Evolutionary conservation across 140 eudicot species (phyloP).

Genomic region (Oenanthe javanica): DNA sequence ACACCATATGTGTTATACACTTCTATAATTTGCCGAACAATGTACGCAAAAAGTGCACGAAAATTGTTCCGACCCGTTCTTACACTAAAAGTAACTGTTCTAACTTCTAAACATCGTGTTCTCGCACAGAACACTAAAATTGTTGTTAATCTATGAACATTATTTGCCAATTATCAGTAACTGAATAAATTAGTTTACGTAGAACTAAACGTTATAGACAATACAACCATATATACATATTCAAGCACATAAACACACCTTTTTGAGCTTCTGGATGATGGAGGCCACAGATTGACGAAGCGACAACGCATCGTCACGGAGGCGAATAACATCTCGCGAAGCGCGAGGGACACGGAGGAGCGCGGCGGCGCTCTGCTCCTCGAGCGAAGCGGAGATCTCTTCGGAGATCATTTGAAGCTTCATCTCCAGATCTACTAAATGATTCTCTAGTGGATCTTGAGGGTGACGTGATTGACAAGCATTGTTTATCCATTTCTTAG

Average conservation of each 20-base stretch:
- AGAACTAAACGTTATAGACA: not conserved
- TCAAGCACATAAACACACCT: conserved; percentile 30
- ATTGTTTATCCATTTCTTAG: conserved; percentile 93
- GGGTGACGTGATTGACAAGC: conserved; percentile 80
- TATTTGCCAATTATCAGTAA: not conserved
- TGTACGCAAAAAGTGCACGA: not conserved
- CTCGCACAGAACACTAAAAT: not conserved
- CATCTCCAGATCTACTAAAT: conserved; percentile 92
- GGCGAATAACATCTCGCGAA: conserved; percentile 79
- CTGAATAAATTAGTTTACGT: not conserved
- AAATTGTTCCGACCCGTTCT: not conserved
- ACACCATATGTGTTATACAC: not conserved
- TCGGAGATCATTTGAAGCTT: conserved; percentile 90
- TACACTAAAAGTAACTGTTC: not conserved
- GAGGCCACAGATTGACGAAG: conserved; percentile 80
- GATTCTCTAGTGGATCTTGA: conserved; percentile 81
- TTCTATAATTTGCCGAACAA: not conserved
- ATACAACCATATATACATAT: not conserved
- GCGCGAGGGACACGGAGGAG: conserved; percentile 98
- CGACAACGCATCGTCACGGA: conserved; percentile 86
- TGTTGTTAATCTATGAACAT: not conserved
- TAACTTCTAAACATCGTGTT: not conserved
- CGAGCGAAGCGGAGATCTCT: conserved; percentile 93
- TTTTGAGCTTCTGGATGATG: conserved; percentile 62
- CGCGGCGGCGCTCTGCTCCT: conserved; percentile 95